Conservation (phyloP, 768 basidiomycete species). For the Podaxis sp. region DNA sequence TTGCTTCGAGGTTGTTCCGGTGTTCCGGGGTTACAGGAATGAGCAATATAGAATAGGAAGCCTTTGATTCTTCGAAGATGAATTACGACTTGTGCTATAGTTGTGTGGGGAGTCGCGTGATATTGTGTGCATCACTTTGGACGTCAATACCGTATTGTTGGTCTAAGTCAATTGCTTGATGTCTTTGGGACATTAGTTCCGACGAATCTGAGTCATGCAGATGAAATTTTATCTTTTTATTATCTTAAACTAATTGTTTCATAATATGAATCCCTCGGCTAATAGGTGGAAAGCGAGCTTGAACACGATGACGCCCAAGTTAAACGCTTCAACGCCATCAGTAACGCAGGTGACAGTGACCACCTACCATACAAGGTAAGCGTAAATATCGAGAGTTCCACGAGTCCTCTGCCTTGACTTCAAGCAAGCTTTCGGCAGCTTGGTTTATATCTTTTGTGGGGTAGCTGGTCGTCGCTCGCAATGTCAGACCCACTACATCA, state of each 20-base stretch:
- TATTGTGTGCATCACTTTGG: no score
- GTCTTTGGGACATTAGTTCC: no score
- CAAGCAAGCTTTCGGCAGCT: background rate
- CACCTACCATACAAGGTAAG: slow-evolving; percentile 4
- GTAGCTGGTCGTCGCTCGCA: background rate
- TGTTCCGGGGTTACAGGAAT: slow-evolving; percentile 3
- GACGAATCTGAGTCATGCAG: no score
- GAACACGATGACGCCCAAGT: background rate
- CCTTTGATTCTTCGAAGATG: no score
- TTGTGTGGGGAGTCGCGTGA: no score
- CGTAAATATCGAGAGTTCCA: slow-evolving; percentile 6
- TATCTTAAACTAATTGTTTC: no score
- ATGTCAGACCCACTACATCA: slow-evolving; percentile 9
- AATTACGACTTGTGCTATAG: no score
- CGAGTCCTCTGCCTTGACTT: background rate
- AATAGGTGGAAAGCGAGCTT: background rate
- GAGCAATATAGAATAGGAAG: background rate
- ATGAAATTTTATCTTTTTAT: no score
- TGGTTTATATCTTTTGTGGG: background rate
- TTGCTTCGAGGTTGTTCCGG: background rate
- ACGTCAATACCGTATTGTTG: no score
- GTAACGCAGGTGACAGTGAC: background rate
- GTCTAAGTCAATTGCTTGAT: no score
- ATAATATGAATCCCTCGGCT: no score
- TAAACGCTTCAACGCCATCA: background rate